Conservation (phyloP, 2,329 filamentous ascomycete genomes). For the Penicillium sclerotigenum region DNA sequence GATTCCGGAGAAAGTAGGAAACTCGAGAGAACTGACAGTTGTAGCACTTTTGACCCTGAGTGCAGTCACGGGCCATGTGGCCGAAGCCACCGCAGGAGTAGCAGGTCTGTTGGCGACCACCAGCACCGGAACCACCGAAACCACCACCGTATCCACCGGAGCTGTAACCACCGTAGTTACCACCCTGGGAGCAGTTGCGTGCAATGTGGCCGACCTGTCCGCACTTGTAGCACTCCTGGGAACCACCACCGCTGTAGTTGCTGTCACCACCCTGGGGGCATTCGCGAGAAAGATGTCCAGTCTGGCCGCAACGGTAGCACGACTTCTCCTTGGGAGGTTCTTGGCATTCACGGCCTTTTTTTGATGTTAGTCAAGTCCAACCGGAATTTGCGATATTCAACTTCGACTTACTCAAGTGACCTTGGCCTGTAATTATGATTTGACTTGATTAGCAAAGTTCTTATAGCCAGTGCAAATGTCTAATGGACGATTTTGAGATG, state of each 20-base stretch:
- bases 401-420: slow-evolving; percentile 69
- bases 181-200: slow-evolving; percentile 57
- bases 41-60: slow-evolving; percentile 99
- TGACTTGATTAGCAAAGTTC: slow-evolving; percentile 27
- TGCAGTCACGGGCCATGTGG: slow-evolving; percentile 97
- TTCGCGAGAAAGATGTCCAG: slow-evolving; percentile 90
- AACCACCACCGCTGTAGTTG: slow-evolving; percentile 47
- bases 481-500: slow-evolving; percentile 4
- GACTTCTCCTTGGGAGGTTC: slow-evolving; percentile 81
- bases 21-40: slow-evolving; percentile 65
- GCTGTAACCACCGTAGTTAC: slow-evolving; percentile 46
- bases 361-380: slow-evolving; percentile 34
- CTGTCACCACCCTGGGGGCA: slow-evolving; percentile 48
- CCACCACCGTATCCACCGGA: slow-evolving; percentile 49
- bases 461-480: slow-evolving; percentile 11
- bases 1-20: not conserved
- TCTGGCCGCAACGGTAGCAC: slow-evolving; percentile 65
- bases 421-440: slow-evolving; percentile 49
- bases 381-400: not conserved
- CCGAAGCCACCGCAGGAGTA: slow-evolving; percentile 97
- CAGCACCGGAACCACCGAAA: slow-evolving; percentile 50
- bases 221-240: slow-evolving; percentile 94
- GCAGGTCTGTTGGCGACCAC: slow-evolving; percentile 74
- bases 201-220: slow-evolving; percentile 95
- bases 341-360: slow-evolving; percentile 79